These are phyloP conservation scores for Leucocoprinus sp. DNA, from an alignment of 768 basidiomycete genomes.

Conservation along the genomic window DNA sequence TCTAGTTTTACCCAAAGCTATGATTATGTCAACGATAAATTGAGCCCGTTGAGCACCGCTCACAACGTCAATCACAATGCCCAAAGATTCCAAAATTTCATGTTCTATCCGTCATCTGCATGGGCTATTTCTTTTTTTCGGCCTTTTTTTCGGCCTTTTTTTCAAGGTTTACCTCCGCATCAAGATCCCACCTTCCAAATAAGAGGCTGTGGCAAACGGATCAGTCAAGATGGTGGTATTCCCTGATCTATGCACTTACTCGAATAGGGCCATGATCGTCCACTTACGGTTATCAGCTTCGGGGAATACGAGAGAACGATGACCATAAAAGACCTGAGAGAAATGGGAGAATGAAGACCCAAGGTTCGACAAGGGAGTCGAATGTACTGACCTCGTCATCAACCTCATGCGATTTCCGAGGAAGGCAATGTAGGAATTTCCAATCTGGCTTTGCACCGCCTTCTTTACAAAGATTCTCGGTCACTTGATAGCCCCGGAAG, in stretches of 20 bases:
- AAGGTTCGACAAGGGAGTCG: background rate
- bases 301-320: conserved; percentile 84
- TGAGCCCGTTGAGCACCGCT: too few relatives aligned
- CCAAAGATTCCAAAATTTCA: too few relatives aligned
- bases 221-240: conserved; percentile 14
- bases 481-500: conserved; percentile 91
- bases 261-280: conserved; percentile 91
- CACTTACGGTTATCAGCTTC: conserved; percentile 97
- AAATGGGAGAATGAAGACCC: background rate
- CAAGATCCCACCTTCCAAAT: conserved; percentile 41
- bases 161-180: too few relatives aligned
- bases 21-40: too few relatives aligned
- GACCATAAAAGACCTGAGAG: conserved; percentile 81
- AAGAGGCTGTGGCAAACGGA: conserved; percentile 22
- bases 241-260: conserved; percentile 72
- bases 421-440: conserved; percentile 96
- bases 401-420: conserved; percentile 87
- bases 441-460: conserved; percentile 82
- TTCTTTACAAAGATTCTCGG: conserved; percentile 72
- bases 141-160: too few relatives aligned
- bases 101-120: too few relatives aligned
- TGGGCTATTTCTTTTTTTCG: too few relatives aligned
- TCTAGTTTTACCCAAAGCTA: too few relatives aligned
- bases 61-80: too few relatives aligned
- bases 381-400: conserved; percentile 68